Base-by-base conservation (phyloP, 169 alveolate genomes). In the Plasmodium knowlesi region DNA sequence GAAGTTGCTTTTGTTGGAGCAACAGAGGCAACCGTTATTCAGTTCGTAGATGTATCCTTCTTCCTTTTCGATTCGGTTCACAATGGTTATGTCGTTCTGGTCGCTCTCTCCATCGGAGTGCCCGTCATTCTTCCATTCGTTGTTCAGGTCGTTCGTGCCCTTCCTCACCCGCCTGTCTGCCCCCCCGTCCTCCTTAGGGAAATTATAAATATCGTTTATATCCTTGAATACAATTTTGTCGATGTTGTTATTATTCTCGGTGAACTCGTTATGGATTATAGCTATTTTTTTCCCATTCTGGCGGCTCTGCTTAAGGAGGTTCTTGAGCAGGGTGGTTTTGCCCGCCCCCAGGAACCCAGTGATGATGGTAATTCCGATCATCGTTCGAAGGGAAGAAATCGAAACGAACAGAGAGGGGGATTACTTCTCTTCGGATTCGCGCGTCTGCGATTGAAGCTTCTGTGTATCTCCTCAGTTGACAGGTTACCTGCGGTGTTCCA, bases 271-370 rank as follows among this genome's bases (percentile, higher is more conserved):
- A 34, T 91, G 95, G n/a, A 91, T 91, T 3, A 91, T 91, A 32
- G 95, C 95, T 39, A 91, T 91, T 81, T 91, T 80, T 82, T 81
- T 81, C 30, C 83, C 78, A 34, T 82, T 91, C 30, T 61, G 54
- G 43, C 82, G 22, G 25, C 95, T 82, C 25, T 91, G 85, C 22
- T 82, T 80, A 16, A 91, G 79, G 32, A 91, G 78, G 61, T 91
- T 91, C 76, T 91, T 91, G 12, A 91, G 92, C 32, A 91, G 78
- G 12, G 95, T 91, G 22, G 95, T 91, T 81, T 91, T 91, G 5
- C 95, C 95, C 14, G 95, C 46, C 22, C 95, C 95, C 34, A 91
- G 67, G 46, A 91, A 91, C 3, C 95, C 95, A 5, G 95, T 91
- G 39, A 91, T 91, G 34, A 91, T 91, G 22, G 95, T 91, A 6